These are phyloP conservation scores for Aspergillus pseudoterreus DNA, from an alignment of 2,329 filamentous ascomycete species.

Conservation along the genomic window DNA sequence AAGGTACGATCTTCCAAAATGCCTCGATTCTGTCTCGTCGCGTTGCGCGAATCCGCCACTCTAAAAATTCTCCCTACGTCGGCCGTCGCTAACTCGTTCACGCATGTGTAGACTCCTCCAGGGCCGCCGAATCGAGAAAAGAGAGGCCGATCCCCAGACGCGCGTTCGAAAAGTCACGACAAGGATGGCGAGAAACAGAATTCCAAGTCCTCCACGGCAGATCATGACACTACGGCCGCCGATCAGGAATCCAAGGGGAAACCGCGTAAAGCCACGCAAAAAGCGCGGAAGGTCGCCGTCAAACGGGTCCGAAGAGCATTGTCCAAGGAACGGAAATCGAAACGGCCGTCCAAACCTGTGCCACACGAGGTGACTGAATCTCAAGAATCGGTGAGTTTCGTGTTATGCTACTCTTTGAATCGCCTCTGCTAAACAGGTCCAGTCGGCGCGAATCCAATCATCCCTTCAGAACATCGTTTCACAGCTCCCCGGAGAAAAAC, in stretches of 20 bases:
- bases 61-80: too few species aligned
- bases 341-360: background rate
- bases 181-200: background rate
- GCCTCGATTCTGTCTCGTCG: background rate
- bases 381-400: slow-evolving; percentile 2
- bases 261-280: background rate
- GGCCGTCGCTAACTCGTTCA: too few species aligned
- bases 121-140: background rate
- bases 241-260: background rate
- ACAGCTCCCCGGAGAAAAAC: slow-evolving; percentile 1
- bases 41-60: too few species aligned
- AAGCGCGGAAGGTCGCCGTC: background rate
- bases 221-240: background rate
- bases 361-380: background rate
- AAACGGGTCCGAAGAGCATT: background rate
- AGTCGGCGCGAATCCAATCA: slow-evolving; percentile 5
- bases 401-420: too few species aligned
- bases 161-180: background rate
- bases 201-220: background rate
- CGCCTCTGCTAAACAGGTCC: background rate
- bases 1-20: slow-evolving; percentile 3
- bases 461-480: slow-evolving; percentile 5
- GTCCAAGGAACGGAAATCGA: background rate
- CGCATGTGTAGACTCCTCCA: background rate
- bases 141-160: background rate